These are phyloP conservation scores for Jamesozyma lodderae DNA, from an alignment of 805 yeast species.

Conservation along the genomic window DNA sequence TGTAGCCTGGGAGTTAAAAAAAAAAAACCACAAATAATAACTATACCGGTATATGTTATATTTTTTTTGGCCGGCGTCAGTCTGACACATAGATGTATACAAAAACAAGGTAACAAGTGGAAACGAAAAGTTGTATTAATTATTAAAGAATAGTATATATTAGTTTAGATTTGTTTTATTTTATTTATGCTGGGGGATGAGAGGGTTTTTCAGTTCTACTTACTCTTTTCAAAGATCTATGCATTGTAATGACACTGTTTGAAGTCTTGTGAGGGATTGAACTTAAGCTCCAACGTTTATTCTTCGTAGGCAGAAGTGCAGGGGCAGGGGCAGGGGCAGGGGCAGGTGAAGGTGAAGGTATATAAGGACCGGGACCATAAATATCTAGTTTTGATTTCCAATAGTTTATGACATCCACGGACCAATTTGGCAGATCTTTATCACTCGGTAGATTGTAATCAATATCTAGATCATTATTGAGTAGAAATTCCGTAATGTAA, in stretches of 20 bases:
- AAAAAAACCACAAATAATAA: too few species aligned
- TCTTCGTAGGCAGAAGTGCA: not conserved
- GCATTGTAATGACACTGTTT: slow-evolving; percentile 6
- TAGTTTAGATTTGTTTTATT: too few species aligned
- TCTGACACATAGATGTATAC: too few species aligned
- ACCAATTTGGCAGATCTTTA: slow-evolving; percentile 27
- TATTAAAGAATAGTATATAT: too few species aligned
- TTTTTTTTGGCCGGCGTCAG: too few species aligned
- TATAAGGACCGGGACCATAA: slow-evolving; percentile 8
- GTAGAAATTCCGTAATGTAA: slow-evolving; percentile 46
- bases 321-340: not conserved
- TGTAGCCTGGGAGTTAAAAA: too few species aligned
- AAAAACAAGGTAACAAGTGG: too few species aligned
- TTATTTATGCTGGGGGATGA: not conserved
- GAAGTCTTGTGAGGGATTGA: slow-evolving; percentile 7
- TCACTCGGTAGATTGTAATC: slow-evolving; percentile 32
- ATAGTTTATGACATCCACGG: slow-evolving; percentile 41
- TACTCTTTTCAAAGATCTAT: slow-evolving; percentile 6
- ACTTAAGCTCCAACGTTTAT: slow-evolving; percentile 8
- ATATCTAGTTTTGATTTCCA: slow-evolving; percentile 41
- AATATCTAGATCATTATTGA: slow-evolving; percentile 46
- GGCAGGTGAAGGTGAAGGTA: too few species aligned
- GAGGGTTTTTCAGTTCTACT: not conserved
- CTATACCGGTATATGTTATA: too few species aligned
- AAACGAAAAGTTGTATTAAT: too few species aligned